Percentiles rank a stretch among this genome's conserved stretches.
Evolutionary conservation across 2,329 filamentous ascomycete species (phyloP).

Genomic region (Talaromyces sp.): DNA sequence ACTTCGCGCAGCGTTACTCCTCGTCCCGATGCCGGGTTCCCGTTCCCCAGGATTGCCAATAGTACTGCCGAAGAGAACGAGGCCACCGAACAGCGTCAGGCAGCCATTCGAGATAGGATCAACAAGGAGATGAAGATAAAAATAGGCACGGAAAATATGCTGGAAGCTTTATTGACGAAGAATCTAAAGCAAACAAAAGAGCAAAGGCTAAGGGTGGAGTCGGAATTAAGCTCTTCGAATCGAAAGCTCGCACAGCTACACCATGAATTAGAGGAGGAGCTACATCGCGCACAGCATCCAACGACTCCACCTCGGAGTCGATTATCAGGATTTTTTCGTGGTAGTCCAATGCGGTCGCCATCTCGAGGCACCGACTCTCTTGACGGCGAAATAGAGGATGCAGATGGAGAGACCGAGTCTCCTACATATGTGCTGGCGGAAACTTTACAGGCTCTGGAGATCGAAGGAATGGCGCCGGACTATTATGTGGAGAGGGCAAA

Average conservation of each 20-base stretch:
- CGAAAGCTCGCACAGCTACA: constrained; percentile 58
- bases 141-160: constrained; percentile 92
- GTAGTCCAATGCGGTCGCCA: constrained; percentile 50
- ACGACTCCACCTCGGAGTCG: constrained; percentile 46
- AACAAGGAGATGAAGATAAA: constrained; percentile 98
- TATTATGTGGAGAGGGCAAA: constrained; percentile 95
- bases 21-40: constrained; percentile 52
- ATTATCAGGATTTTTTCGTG: constrained; percentile 53
- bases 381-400: constrained; percentile 46
- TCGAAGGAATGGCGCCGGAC: constrained; percentile 80
- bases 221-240: constrained; percentile 86
- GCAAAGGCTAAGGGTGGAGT: constrained; percentile 71
- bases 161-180: constrained; percentile 89
- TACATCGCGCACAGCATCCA: constrained; percentile 52
- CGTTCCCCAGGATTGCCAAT: constrained; percentile 42
- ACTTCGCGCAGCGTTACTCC: constrained; percentile 58
- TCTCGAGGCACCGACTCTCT: constrained; percentile 33
- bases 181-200: constrained; percentile 94
- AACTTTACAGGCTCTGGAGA: constrained; percentile 81
- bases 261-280: constrained; percentile 54
- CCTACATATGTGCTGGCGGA: constrained; percentile 89
- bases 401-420: constrained; percentile 67
- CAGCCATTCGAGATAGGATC: constrained; percentile 72
- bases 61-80: constrained; percentile 56
- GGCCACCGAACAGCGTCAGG: constrained; percentile 65